Evolutionary conservation across 495 filamentous ascomycete genomes (phyloP), one percentile per base, ranked within the genome.

Genomic region (Thozetella sp.): DNA sequence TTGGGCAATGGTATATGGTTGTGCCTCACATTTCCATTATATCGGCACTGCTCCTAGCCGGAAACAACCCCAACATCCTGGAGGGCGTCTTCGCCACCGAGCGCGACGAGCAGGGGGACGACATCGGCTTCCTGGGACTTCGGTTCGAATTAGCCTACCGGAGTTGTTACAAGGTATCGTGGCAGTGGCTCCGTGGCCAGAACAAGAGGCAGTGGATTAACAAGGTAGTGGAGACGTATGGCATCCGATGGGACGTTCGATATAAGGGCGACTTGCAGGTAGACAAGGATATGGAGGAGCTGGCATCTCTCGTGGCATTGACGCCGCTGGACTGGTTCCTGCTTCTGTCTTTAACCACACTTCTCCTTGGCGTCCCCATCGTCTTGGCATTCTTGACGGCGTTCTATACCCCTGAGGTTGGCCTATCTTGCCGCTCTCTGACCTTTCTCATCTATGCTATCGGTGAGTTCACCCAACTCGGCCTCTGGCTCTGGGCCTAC

Each of bases 21-120:
- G 65, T 73, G 25, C 68, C 70, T 11, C 68, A 71, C 46, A 52
- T 73, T 19, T 54, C 68, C 3, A 67, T 73, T 15, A 57, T 73
- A 13, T 67, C 66, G 15, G 63, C 63, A 0, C 64, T 71, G 22
- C 66, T 71, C 19, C 64, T 71, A 15, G 68, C 70, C 2, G 68
- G 66, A 12, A 73, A 71, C 37, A 69, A 72, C 51, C 67, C 69
- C 6, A 63, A 64, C 50, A 67, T 60, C 15, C 53, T 72, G 19
- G 63, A 69, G 51, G 56, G 56, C 22, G 58, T 69, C 22, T 59
- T 63, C 25, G 53, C 52, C 2, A 55, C 55, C 20, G 61, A 50
- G 22, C 48, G 15, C 17, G 26, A 63, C 17, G 40, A 59, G 22
- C 23, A 37, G 10, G 23, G 30, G n/a, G 23, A 53, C n/a, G 23